A percentile compares a stretch with the other conserved stretches of the same genome.
phyloP scores from a whole-genome alignment of 2,329 filamentous ascomycete genomes.

The Samsoniella hepiali region DNA sequence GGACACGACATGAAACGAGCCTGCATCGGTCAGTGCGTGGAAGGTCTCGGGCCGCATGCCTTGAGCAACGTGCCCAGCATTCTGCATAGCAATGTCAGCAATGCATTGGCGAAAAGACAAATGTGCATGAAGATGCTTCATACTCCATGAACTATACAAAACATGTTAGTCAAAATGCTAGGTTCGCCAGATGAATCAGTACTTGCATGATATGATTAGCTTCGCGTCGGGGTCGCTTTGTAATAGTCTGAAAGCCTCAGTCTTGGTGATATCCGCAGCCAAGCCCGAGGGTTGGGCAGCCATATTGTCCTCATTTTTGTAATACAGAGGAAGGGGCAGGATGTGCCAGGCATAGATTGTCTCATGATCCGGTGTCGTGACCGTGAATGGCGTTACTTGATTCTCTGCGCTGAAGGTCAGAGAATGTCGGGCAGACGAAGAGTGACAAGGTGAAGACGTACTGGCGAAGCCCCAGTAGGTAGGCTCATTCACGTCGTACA shows the following conservation, averaged over 20 bases:
- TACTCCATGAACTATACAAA: conserved; percentile 53
- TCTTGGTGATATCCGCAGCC: conserved; percentile 51
- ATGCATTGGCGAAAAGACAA: not conserved
- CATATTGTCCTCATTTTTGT: conserved; percentile 64
- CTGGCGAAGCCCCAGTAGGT: conserved; percentile 85
- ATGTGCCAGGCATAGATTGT: conserved; percentile 88
- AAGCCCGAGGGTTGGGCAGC: conserved; percentile 49
- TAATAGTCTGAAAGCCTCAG: conserved; percentile 59
- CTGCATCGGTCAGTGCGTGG: conserved; percentile 69
- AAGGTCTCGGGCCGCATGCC: conserved; percentile 73
- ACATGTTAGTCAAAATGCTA: conserved; percentile 18
- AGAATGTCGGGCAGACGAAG: not conserved
- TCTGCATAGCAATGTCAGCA: conserved; percentile 45
- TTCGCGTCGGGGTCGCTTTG: conserved; percentile 60
- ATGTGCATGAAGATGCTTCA: conserved; percentile 24
- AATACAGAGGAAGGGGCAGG: conserved; percentile 73
- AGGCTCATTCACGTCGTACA: conserved; percentile 70
- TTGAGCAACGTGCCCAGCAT: conserved; percentile 83
- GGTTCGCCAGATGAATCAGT: conserved; percentile 9
- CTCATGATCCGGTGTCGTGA: conserved; percentile 72
- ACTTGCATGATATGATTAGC: conserved; percentile 62
- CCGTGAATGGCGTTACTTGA: conserved; percentile 81
- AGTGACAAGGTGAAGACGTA: conserved; percentile 34
- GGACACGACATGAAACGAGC: conserved; percentile 75
- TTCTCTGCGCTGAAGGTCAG: conserved; percentile 54